Evolutionary conservation across 108 stramenopile species (phyloP), one percentile per base, ranked within the genome.

Genomic region (Fragilaria crotonensis): DNA sequence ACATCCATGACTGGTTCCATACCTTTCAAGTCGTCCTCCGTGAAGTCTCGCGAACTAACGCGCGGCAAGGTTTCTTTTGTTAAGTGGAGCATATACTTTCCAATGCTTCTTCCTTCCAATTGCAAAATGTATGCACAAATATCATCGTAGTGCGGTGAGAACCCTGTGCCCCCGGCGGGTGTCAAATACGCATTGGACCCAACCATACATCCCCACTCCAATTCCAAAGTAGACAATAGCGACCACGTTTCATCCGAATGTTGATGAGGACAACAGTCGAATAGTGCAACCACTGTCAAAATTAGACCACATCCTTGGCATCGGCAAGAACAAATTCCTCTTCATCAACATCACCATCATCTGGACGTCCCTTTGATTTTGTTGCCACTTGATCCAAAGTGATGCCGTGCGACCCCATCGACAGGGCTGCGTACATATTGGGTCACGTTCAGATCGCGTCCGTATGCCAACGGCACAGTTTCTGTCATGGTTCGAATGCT

Each of bases 61-160:
- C 91, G 74, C 0, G 91, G 91, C 31, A 93, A 57, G 1, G 73
- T 73, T 62, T 79, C 80, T 45, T 84, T 77, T 23, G 68, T 60
- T 11, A 73, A 48, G 2, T 89, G 89, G 18, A 68, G 60, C 60
- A 95, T 95, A 5, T 96, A 94, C 54, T 92, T 89, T 95, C 96
- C 97, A 53, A 86, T 73, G 57, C 96, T 97, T 20, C 45, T 66
- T 7, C 96, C 98, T 66, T 96, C 90, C 31, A 94, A 62, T 67
- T 98, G 90, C 19, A 97, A 33, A 29, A 95, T 81, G 69, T 97
- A 98, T 4, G 95, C 97, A 67, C 97, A 96, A 59, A 98, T 95
- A 63, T 99, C 97, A 68, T 99, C 98, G 59, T 96, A 99, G 68
- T 99, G 98, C 0, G 98, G 97, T 5, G 98, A 96, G 73, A 99